Percentiles rank a stretch among this genome's conserved stretches.
Evolutionary conservation across 805 yeast species (phyloP).

Genomic region (Candida fluviatilis): DNA sequence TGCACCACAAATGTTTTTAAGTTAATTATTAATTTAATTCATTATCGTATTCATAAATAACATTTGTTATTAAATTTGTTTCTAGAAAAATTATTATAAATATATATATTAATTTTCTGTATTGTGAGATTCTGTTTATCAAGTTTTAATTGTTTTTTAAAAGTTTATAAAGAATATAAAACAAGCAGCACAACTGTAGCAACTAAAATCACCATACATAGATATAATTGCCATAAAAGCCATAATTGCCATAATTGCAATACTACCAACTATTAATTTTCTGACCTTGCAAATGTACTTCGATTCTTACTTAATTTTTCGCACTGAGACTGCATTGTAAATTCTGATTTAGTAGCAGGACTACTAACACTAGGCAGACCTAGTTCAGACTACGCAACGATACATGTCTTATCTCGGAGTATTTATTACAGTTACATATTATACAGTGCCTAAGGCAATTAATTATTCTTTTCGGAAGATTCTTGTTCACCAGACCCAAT

Average conservation of each 20-base stretch:
- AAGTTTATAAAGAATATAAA: not conserved
- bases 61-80: slow-evolving; percentile 4
- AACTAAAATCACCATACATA: too few species aligned
- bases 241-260: too few species aligned
- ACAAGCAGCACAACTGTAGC: not conserved
- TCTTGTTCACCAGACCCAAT: not conserved
- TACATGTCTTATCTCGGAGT: too few species aligned
- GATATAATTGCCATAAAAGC: too few species aligned
- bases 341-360: too few species aligned
- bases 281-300: too few species aligned
- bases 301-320: too few species aligned
- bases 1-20: slow-evolving; percentile 93
- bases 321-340: too few species aligned
- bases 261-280: too few species aligned
- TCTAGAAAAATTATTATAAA: slow-evolving; percentile 3
- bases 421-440: not conserved
- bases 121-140: not conserved
- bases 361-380: too few species aligned
- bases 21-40: slow-evolving; percentile 9
- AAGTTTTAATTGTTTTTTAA: not conserved
- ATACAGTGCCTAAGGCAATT: not conserved
- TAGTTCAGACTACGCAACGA: too few species aligned
- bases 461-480: not conserved
- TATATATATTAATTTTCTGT: slow-evolving; percentile 3
- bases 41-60: slow-evolving; percentile 4